Conservation (phyloP, 345 rosid genomes). For the Raphanus sativus region DNA sequence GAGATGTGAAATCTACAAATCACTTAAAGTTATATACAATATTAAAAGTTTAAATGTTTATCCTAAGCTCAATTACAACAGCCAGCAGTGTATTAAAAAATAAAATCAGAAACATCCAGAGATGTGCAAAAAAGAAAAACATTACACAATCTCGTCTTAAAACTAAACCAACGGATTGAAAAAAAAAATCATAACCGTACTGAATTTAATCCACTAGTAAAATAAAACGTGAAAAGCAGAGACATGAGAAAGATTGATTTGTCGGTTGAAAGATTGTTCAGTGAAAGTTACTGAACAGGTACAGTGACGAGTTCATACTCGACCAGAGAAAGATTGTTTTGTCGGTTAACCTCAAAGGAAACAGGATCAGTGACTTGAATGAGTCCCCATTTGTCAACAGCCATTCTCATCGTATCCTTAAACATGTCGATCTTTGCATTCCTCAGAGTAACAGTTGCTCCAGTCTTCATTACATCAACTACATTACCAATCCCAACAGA, state of each 20-base stretch:
- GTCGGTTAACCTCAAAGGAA: constrained; percentile 34
- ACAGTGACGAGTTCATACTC: constrained; percentile 10
- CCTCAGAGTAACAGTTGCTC: constrained; percentile 44
- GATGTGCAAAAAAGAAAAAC: neutral
- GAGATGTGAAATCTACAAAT: neutral
- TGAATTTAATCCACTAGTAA: neutral
- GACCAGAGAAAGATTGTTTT: neutral
- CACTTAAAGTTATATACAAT: constrained; percentile 13
- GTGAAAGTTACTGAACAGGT: neutral
- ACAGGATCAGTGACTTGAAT: constrained; percentile 46
- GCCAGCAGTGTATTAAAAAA: too few relatives aligned
- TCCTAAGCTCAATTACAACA: neutral
- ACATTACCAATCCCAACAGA: neutral
- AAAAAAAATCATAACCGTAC: neutral
- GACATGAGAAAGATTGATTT: neutral
- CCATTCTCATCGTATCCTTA: constrained; percentile 53
- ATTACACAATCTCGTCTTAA: neutral
- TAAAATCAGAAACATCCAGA: neutral
- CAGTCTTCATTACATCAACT: constrained; percentile 51
- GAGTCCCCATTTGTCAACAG: constrained; percentile 57
- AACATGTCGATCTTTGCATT: constrained; percentile 56
- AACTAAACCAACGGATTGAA: neutral
- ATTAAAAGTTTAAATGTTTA: constrained; percentile 20
- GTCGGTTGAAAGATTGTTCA: too few relatives aligned
- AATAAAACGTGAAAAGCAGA: neutral